phyloP scores from a whole-genome alignment of 768 basidiomycete genomes.

The Clavulina sp. region DNA sequence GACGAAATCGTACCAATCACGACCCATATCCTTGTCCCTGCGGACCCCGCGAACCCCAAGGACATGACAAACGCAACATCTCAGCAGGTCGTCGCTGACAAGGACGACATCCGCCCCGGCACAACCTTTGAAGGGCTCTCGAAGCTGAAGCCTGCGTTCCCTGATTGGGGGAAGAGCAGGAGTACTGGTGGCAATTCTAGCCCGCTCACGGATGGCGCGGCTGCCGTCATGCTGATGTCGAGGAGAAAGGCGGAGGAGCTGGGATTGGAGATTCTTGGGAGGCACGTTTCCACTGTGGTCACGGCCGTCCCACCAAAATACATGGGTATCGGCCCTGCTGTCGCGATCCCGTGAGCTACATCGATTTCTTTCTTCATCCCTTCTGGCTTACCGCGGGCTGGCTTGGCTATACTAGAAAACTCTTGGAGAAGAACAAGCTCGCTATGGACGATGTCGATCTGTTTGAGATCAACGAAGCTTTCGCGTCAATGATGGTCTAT shows the following conservation, averaged over 20 bases:
- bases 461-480: constrained; percentile 83
- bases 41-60: constrained; percentile 11
- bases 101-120: constrained; percentile 71
- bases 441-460: constrained; percentile 57
- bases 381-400: not conserved
- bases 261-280: constrained; percentile 63
- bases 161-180: constrained; percentile 49
- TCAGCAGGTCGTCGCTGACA: constrained; percentile 29
- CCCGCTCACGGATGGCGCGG: constrained; percentile 86
- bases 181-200: constrained; percentile 79
- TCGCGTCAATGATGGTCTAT: constrained; percentile 87
- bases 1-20: constrained; percentile 78
- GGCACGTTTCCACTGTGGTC: constrained; percentile 62
- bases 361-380: not conserved
- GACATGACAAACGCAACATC: constrained; percentile 12
- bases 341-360: constrained; percentile 34
- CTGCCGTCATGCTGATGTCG: constrained; percentile 66
- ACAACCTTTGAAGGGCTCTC: constrained; percentile 63
- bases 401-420: constrained; percentile 19
- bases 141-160: constrained; percentile 74
- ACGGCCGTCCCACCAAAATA: constrained; percentile 34
- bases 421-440: constrained; percentile 42
- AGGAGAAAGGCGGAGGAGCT: constrained; percentile 57
- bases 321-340: constrained; percentile 63
- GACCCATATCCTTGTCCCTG: constrained; percentile 11